Conservation (phyloP, 257 asterid species). For the Gynochthodes officinalis region DNA sequence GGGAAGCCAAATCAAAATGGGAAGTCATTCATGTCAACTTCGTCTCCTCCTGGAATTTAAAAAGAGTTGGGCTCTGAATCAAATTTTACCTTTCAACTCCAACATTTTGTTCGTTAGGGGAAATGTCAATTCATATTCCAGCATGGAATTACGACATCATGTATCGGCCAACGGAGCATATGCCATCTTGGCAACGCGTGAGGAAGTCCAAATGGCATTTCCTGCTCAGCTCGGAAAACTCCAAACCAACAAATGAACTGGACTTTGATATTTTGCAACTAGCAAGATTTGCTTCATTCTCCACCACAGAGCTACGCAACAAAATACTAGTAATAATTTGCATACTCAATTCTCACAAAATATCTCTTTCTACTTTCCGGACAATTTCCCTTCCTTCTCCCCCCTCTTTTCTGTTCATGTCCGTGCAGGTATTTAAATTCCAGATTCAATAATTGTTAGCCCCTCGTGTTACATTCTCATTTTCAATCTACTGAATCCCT, state of each 20-base stretch:
- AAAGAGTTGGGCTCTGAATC: too few species aligned
- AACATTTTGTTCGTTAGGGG: too few species aligned
- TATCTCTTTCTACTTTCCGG: not conserved
- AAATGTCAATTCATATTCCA: too few species aligned
- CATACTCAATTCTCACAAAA: not conserved
- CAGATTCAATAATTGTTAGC: slow-evolving; percentile 2
- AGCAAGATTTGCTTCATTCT: slow-evolving; percentile 17
- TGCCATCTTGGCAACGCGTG: not conserved
- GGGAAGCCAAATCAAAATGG: too few species aligned
- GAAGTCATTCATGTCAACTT: too few species aligned
- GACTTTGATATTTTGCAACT: slow-evolving; percentile 12
- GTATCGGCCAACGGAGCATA: slow-evolving; percentile 1
- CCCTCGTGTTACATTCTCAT: not conserved
- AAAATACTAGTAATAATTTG: not conserved
- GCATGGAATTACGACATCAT: too few species aligned
- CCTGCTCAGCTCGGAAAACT: not conserved
- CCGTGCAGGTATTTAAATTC: slow-evolving; percentile 10
- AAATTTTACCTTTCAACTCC: too few species aligned
- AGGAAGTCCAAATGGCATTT: slow-evolving; percentile 4
- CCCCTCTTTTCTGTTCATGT: not conserved
- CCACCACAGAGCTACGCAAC: slow-evolving; percentile 31
- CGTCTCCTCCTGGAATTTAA: too few species aligned
- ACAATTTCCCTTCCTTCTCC: not conserved
- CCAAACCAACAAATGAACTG: not conserved
- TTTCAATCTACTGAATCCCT: not conserved